Percentiles rank a stretch among this genome's conserved stretches.
Evolutionary conservation across 805 yeast species (phyloP).

Genomic region (Sugiyamaella valdiviana): DNA sequence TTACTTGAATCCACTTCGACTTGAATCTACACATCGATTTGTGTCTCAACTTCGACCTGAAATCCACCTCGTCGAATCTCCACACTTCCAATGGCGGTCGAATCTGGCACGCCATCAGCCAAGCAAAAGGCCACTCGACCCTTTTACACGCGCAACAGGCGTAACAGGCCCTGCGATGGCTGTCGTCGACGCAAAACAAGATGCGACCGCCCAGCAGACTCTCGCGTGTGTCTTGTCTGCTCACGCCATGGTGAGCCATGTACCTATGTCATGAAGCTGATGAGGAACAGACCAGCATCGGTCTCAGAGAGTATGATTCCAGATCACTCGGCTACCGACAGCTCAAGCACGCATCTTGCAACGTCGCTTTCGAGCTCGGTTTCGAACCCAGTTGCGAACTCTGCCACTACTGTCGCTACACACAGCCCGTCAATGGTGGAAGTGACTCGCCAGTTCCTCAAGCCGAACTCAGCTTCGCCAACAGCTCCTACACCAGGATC

Average conservation of each 20-base stretch:
- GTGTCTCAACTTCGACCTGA: too few species aligned
- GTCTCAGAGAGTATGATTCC: not conserved
- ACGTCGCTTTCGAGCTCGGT: too few species aligned
- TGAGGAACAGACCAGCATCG: not conserved
- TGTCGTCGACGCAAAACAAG: slow-evolving; percentile 36
- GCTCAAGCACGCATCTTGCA: too few species aligned
- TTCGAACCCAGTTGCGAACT: not conserved
- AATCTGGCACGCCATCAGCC: not conserved
- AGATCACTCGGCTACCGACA: not conserved
- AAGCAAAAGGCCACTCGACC: slow-evolving; percentile 10
- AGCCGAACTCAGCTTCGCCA: not conserved
- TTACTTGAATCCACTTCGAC: too few species aligned
- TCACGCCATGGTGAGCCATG: slow-evolving; percentile 29
- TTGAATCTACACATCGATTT: too few species aligned
- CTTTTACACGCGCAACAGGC: slow-evolving; percentile 22
- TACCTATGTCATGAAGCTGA: slow-evolving; percentile 28
- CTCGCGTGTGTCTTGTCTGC: slow-evolving; percentile 29
- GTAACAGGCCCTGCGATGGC: slow-evolving; percentile 35
- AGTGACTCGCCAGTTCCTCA: not conserved
- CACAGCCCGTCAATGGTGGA: not conserved
- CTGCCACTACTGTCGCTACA: not conserved
- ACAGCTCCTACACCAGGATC: not conserved
- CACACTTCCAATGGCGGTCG: not conserved
- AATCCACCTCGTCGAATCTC: too few species aligned
- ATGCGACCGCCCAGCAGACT: slow-evolving; percentile 27